phyloP scores from a whole-genome alignment of 2,329 filamentous ascomycete species.

The Neodidymelliopsis sp. region DNA sequence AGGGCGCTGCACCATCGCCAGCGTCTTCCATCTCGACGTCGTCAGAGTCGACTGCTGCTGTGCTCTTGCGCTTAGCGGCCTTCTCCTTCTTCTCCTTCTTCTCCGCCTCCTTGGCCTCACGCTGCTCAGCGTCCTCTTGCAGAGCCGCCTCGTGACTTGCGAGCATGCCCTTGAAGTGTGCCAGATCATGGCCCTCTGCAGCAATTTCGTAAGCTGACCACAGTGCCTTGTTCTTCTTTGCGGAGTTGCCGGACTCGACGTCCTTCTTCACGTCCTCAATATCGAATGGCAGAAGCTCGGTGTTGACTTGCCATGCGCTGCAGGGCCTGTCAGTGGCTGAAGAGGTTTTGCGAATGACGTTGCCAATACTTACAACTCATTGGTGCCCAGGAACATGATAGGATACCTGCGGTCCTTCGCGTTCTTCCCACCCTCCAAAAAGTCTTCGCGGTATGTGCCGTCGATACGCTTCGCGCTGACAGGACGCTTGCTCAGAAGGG shows the following conservation, averaged over 20 bases:
- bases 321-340: slow-evolving; percentile 16
- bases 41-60: slow-evolving; percentile 40
- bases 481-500: slow-evolving; percentile 78
- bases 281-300: slow-evolving; percentile 78
- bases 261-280: slow-evolving; percentile 75
- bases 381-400: slow-evolving; percentile 93
- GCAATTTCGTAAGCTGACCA: slow-evolving; percentile 82
- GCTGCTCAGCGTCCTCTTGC: slow-evolving; percentile 66
- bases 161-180: slow-evolving; percentile 84
- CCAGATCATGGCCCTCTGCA: slow-evolving; percentile 76
- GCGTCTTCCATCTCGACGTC: slow-evolving; percentile 52
- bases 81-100: slow-evolving; percentile 68
- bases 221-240: slow-evolving; percentile 84
- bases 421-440: slow-evolving; percentile 86
- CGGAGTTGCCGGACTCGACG: slow-evolving; percentile 76
- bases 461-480: slow-evolving; percentile 83
- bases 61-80: slow-evolving; percentile 55
- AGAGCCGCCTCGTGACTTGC: slow-evolving; percentile 63
- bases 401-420: slow-evolving; percentile 86
- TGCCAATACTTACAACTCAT: slow-evolving; percentile 84
- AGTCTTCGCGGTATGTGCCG: slow-evolving; percentile 87
- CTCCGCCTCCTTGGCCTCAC: slow-evolving; percentile 70
- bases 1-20: slow-evolving; percentile 50
- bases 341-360: neutral
- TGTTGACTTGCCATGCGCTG: slow-evolving; percentile 92